These are phyloP conservation scores for Xylaria polymorpha DNA, from an alignment of 2,329 filamentous ascomycete genomes.

Conservation along the genomic window DNA sequence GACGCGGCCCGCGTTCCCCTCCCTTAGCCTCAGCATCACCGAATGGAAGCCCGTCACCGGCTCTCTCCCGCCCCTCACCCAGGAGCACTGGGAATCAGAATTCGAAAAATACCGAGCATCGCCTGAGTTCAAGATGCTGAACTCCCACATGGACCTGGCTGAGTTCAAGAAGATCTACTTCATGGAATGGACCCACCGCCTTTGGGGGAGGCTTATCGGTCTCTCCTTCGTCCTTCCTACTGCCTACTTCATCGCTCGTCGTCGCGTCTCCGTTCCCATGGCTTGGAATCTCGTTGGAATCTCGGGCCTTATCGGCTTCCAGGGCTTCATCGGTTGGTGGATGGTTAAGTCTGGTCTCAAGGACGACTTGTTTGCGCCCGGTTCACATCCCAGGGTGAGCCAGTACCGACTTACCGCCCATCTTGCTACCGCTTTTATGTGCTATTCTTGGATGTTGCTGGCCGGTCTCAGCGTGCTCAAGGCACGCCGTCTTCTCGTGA, in stretches of 20 bases:
- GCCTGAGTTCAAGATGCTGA: conserved; percentile 91
- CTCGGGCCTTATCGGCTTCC: conserved; percentile 88
- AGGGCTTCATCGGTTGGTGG: conserved; percentile 98
- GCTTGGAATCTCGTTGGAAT: conserved; percentile 83
- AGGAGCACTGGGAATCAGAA: conserved; percentile 88
- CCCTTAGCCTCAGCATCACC: conserved; percentile 86
- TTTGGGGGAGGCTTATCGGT: conserved; percentile 94
- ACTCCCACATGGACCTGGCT: conserved; percentile 89
- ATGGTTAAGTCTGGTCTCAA: conserved; percentile 98
- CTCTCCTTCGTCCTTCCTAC: conserved; percentile 90
- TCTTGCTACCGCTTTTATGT: conserved; percentile 88
- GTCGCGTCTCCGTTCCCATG: conserved; percentile 82
- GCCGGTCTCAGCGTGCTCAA: conserved; percentile 87
- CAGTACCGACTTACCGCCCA: conserved; percentile 95
- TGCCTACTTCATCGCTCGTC: conserved; percentile 84
- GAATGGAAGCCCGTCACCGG: conserved; percentile 99
- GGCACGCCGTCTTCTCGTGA: conserved; percentile 75
- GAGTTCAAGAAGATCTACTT: conserved; percentile 99
- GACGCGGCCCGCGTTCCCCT: conserved; percentile 14
- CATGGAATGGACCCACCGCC: conserved; percentile 97
- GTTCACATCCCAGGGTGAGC: conserved; percentile 89
- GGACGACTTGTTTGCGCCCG: conserved; percentile 93
- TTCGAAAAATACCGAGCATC: conserved; percentile 93
- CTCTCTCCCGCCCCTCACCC: conserved; percentile 82
- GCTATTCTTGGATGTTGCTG: conserved; percentile 94